Evolutionary conservation across 805 yeast genomes (phyloP).

Genomic region (Yarrowia hollandica): DNA sequence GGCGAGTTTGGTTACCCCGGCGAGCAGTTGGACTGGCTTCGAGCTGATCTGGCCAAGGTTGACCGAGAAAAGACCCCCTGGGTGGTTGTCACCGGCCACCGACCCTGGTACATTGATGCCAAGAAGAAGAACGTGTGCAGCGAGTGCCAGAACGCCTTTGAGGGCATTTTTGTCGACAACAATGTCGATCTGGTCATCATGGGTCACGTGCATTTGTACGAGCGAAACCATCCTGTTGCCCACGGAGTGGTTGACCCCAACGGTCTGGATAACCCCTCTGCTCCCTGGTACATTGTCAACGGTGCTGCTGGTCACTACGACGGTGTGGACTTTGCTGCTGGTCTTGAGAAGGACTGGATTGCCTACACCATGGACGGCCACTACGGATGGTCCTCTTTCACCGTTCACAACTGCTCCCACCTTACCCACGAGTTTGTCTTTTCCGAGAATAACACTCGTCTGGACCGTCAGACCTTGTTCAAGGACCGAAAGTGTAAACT

Average conservation of each 20-base stretch:
- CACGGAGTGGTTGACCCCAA: constrained; percentile 37
- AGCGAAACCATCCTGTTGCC: constrained; percentile 34
- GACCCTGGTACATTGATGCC: constrained; percentile 41
- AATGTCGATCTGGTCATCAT: constrained; percentile 36
- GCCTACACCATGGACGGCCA: constrained; percentile 24
- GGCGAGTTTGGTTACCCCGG: constrained; percentile 31
- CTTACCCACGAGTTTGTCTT: constrained; percentile 40
- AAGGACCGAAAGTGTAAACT: constrained; percentile 32
- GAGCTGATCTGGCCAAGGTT: constrained; percentile 37
- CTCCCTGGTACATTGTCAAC: constrained; percentile 41
- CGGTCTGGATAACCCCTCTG: constrained; percentile 38
- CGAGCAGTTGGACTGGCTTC: constrained; percentile 40
- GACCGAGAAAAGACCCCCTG: constrained; percentile 39
- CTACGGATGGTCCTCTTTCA: constrained; percentile 40
- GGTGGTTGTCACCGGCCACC: constrained; percentile 38
- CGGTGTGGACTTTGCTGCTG: constrained; percentile 35
- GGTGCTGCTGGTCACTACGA: constrained; percentile 41
- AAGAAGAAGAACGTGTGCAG: constrained; percentile 31
- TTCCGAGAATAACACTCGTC: constrained; percentile 35
- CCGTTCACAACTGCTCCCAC: constrained; percentile 41
- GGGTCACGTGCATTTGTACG: constrained; percentile 38
- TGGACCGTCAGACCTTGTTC: constrained; percentile 38
- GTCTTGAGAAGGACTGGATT: constrained; percentile 23
- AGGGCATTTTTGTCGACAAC: constrained; percentile 32
- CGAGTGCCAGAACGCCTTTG: constrained; percentile 37